These are phyloP conservation scores for Penicillium macrosclerotiorum DNA, from an alignment of 495 filamentous ascomycete genomes.

Conservation along the genomic window DNA sequence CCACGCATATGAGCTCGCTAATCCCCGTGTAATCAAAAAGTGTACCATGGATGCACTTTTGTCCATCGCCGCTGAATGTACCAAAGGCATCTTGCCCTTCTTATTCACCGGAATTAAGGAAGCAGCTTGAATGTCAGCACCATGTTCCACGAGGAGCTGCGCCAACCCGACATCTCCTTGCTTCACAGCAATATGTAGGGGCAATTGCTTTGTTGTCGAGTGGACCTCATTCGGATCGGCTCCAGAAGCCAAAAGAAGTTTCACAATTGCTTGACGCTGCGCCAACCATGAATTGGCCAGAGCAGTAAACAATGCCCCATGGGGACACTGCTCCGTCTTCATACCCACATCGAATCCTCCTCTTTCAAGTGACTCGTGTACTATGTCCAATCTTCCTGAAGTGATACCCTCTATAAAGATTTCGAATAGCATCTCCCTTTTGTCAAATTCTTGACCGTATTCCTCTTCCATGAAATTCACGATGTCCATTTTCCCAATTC, in stretches of 20 bases:
- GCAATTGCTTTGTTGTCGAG: background rate
- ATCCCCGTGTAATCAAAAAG: no score
- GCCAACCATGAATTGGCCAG: no score
- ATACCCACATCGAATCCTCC: background rate
- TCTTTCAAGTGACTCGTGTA: background rate
- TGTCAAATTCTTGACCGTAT: background rate
- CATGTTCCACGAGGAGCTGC: background rate
- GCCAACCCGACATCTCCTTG: background rate
- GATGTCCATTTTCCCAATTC: background rate
- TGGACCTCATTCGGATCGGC: background rate
- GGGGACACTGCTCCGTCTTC: background rate
- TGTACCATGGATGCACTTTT: no score
- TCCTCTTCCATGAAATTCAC: background rate
- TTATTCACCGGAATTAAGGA: background rate
- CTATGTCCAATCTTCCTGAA: background rate
- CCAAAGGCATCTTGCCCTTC: background rate
- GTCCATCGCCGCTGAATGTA: background rate
- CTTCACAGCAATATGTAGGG: background rate
- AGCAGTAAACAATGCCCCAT: background rate
- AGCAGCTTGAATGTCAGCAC: background rate
- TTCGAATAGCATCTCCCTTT: background rate
- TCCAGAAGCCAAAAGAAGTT: background rate
- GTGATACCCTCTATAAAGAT: background rate
- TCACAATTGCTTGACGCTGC: background rate
- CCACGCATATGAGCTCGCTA: no score